These are phyloP conservation scores for Veloboletus limbatus DNA, from an alignment of 1,284 basidiomycete genomes.

Conservation along the genomic window DNA sequence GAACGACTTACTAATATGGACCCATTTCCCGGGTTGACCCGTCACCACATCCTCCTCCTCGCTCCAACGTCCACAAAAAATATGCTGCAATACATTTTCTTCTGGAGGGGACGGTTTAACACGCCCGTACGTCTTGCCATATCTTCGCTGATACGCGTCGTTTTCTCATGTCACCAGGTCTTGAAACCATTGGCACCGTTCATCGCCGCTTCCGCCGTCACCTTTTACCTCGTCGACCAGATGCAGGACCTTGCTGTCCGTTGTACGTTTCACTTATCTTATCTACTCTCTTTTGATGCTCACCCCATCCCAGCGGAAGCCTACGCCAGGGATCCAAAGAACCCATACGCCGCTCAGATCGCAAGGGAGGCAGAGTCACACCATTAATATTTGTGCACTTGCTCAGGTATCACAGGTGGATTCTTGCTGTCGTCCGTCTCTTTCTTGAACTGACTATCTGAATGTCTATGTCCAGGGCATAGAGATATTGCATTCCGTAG, in stretches of 20 bases:
- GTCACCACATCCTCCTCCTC: too few relatives aligned
- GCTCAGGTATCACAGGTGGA: slow-evolving; percentile 11
- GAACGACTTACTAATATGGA: slow-evolving; percentile 17
- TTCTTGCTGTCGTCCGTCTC: not conserved
- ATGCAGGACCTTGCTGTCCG: slow-evolving; percentile 63
- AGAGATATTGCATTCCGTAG: slow-evolving; percentile 22
- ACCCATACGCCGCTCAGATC: slow-evolving; percentile 75
- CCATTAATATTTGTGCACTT: slow-evolving; percentile 24
- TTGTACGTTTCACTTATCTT: slow-evolving; percentile 49
- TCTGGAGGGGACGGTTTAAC: slow-evolving; percentile 32
- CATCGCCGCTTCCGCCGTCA: slow-evolving; percentile 59
- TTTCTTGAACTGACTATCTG: not conserved
- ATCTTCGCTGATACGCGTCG: too few relatives aligned
- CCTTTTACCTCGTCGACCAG: slow-evolving; percentile 62
- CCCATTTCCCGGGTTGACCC: slow-evolving; percentile 23
- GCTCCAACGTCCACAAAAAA: slow-evolving; percentile 4
- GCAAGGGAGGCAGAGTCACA: slow-evolving; percentile 43
- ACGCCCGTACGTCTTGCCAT: slow-evolving; percentile 28
- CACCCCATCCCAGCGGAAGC: slow-evolving; percentile 47
- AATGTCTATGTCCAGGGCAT: slow-evolving; percentile 1
- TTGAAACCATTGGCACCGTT: slow-evolving; percentile 75
- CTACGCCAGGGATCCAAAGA: slow-evolving; percentile 71
- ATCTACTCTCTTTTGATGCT: not conserved
- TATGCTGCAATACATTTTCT: slow-evolving; percentile 27
- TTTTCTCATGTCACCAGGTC: slow-evolving; percentile 42